These are phyloP conservation scores for Cytospora piceicola DNA, from an alignment of 2,329 filamentous ascomycete genomes.

Conservation along the genomic window DNA sequence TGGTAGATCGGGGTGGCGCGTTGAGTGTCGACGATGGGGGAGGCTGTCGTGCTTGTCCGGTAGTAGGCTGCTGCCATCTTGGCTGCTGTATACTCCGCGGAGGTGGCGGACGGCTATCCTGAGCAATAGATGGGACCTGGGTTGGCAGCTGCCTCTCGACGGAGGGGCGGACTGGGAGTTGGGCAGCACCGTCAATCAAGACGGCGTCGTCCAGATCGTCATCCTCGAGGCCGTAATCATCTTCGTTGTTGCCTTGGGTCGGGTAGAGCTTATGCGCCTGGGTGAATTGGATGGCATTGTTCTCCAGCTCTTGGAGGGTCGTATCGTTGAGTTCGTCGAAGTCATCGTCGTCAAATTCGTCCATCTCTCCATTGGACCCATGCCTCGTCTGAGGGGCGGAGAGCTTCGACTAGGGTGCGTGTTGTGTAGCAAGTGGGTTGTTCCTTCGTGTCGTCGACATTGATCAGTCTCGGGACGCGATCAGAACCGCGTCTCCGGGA, in stretches of 20 bases:
- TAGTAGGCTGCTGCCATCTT: slow-evolving; percentile 26
- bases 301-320: slow-evolving; percentile 64
- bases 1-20: slow-evolving; percentile 36
- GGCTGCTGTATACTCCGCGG: slow-evolving; percentile 24
- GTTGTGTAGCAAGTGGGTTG: background rate
- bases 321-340: slow-evolving; percentile 64
- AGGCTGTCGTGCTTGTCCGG: slow-evolving; percentile 21
- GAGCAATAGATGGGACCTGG: slow-evolving; percentile 34
- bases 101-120: slow-evolving; percentile 14
- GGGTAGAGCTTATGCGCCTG: slow-evolving; percentile 47
- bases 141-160: slow-evolving; percentile 44
- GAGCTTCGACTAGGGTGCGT: background rate
- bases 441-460: background rate
- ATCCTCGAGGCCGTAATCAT: slow-evolving; percentile 54
- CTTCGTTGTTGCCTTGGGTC: slow-evolving; percentile 37
- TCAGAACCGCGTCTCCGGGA: slow-evolving; percentile 1
- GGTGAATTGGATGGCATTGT: slow-evolving; percentile 64
- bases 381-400: background rate
- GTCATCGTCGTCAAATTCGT: slow-evolving; percentile 67
- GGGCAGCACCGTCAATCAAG: slow-evolving; percentile 53
- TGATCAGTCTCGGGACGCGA: slow-evolving; percentile 6
- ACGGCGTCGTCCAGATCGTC: slow-evolving; percentile 63
- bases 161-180: slow-evolving; percentile 44
- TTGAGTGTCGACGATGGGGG: slow-evolving; percentile 29
- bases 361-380: slow-evolving; percentile 42